Evolutionary conservation across 257 asterid species (phyloP).

Genomic region (Dorcoceras hygrometricum): DNA sequence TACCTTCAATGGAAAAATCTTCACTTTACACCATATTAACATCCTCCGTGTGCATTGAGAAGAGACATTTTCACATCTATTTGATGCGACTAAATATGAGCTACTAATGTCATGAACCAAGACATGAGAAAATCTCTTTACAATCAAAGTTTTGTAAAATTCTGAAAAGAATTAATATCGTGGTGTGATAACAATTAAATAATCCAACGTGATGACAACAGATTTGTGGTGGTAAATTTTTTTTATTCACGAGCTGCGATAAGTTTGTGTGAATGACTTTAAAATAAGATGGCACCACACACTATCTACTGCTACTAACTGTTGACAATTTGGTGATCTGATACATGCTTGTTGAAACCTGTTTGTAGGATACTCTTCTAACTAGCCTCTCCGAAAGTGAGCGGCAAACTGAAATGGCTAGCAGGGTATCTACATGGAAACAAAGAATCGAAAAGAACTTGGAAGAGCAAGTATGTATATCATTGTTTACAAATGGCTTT

Average conservation of each 20-base stretch:
- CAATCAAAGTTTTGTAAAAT: no score
- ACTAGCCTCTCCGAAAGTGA: conserved; percentile 76
- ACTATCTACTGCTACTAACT: neutral
- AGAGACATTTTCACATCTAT: no score
- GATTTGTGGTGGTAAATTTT: neutral
- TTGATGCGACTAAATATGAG: no score
- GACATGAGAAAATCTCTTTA: no score
- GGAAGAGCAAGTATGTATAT: conserved; percentile 70
- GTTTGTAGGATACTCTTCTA: conserved; percentile 77
- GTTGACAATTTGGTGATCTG: conserved; percentile 17
- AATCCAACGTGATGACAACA: no score
- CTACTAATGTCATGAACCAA: no score
- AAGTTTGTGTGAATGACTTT: neutral
- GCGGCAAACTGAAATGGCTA: conserved; percentile 79
- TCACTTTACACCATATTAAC: no score
- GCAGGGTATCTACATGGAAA: conserved; percentile 90
- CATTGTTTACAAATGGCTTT: conserved; percentile 1
- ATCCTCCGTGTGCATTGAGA: no score
- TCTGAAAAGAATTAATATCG: no score
- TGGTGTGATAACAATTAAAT: no score
- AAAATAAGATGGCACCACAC: neutral
- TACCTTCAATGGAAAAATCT: no score
- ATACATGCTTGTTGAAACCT: conserved; percentile 14
- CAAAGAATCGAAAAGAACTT: conserved; percentile 80
- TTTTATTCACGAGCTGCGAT: neutral